Evolutionary conservation across 345 rosid genomes (phyloP), one percentile per base, ranked within the genome.

Genomic region (Iberis pinnata): DNA sequence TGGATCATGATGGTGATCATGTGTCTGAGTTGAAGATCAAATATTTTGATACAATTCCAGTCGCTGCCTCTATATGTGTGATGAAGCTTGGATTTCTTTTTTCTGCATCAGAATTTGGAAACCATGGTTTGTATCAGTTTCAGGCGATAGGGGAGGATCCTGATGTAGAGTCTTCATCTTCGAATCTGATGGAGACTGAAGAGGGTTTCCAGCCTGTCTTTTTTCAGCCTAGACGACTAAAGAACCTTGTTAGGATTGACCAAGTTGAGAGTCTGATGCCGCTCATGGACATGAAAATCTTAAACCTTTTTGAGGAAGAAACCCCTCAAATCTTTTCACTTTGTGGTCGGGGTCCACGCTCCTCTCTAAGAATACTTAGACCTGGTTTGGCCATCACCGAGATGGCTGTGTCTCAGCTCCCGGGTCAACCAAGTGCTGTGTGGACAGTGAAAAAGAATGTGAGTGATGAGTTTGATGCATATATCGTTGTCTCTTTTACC

Each of bases 391-490:
- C 98, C 38, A 76, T 92, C 52, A 80, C 82, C 43, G 98, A 92
- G 75, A 92, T 88, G 97, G 98, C 95, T 44, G 98, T 88, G 43
- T 92, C 98, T 24, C 95, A 78, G 88, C 98, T 92, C 72, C 98
- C 98, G 59, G 98, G 97, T 54, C 80, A 88, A 44, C 98, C 98
- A 3, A 92, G 93, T 83, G 98, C 98, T 19, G 97, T 88, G 36
- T 92, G 98, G 98, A 92, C 98, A 8, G 98, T 92, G 68, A 92
- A 85, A 64, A 92, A 88, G 80, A 92, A 76, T 56, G 70, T 70
- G 26, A 80, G 61, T 56, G 98, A 92, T 73, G 98, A 82, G 61
- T 92, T 92, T 67, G 98, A 92, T 72, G 98, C 98, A 0, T 92
- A 88, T 55, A 92, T 92, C 53, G 97, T 92, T 16, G 98, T 92